Percentiles rank a stretch among this genome's conserved stretches.
Conservation (phyloP, 768 basidiomycete species). For the Naematelia aurantialba region DNA sequence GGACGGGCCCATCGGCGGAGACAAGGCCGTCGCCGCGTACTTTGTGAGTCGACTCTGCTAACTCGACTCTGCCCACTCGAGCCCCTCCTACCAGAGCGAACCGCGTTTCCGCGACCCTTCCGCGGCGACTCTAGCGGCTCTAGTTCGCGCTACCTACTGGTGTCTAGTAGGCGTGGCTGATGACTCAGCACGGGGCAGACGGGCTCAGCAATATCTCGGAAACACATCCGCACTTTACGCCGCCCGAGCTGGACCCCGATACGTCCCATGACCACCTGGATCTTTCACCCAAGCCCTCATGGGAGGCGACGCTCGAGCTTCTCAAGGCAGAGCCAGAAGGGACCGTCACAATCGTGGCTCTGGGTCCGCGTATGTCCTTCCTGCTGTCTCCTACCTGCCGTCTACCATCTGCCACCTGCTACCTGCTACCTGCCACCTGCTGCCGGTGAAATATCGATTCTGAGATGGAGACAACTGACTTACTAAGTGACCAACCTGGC, state of each 20-base stretch:
- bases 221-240: conserved; percentile 49
- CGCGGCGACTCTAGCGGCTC: no score
- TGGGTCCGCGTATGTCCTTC: conserved; percentile 48
- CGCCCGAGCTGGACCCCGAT: conserved; percentile 18
- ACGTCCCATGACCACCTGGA: conserved; percentile 40
- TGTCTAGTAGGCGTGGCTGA: background rate
- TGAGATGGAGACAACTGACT: no score
- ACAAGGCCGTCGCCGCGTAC: conserved; percentile 70
- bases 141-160: no score
- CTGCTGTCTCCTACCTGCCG: background rate
- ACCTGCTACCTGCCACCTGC: no score
- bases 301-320: conserved; percentile 47
- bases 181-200: conserved; percentile 47
- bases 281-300: conserved; percentile 27
- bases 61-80: no score
- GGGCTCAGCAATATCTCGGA: conserved; percentile 50
- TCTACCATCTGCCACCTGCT: no score
- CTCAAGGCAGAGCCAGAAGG: conserved; percentile 36
- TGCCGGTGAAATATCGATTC: no score
- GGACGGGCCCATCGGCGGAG: conserved; percentile 65
- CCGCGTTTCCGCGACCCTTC: no score
- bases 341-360: conserved; percentile 46
- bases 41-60: conserved; percentile 55
- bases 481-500: conserved; percentile 81
- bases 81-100: no score